phyloP scores from a whole-genome alignment of 2,329 filamentous ascomycete genomes.

The Diaporthe caulivora region DNA sequence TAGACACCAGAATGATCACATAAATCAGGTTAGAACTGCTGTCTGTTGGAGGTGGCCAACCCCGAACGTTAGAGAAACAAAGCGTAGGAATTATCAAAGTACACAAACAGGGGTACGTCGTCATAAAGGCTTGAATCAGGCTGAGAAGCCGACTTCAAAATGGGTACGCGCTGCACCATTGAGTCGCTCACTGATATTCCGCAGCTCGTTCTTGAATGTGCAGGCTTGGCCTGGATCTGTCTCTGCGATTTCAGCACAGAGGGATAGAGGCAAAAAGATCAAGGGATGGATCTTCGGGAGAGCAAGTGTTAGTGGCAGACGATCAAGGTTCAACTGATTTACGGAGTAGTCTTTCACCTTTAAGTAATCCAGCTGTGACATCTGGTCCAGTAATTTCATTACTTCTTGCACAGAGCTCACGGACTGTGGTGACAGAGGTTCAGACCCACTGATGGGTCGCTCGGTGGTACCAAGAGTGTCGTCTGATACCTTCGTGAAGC shows the following conservation, averaged over 20 bases:
- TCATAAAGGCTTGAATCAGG: background rate
- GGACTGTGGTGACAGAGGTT: background rate
- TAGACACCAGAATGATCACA: background rate
- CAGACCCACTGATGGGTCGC: background rate
- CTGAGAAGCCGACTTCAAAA: background rate
- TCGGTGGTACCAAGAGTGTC: background rate
- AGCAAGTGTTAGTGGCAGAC: background rate
- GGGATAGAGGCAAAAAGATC: background rate
- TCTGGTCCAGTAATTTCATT: background rate
- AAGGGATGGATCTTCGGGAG: background rate
- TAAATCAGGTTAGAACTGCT: too few species aligned
- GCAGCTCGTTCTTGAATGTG: background rate
- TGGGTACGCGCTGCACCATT: background rate
- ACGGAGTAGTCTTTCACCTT: background rate
- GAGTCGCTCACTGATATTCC: conserved; percentile 12
- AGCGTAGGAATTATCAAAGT: too few species aligned
- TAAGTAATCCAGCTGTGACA: conserved; percentile 3
- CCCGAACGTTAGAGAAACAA: too few species aligned
- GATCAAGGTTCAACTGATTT: background rate
- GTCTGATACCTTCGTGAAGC: background rate
- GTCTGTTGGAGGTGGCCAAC: background rate
- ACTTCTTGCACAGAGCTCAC: background rate
- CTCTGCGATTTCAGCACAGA: conserved; percentile 3
- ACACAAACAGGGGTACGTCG: background rate
- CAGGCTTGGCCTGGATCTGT: background rate